phyloP scores from a whole-genome alignment of 805 yeast genomes.

The Candida maltosa region DNA sequence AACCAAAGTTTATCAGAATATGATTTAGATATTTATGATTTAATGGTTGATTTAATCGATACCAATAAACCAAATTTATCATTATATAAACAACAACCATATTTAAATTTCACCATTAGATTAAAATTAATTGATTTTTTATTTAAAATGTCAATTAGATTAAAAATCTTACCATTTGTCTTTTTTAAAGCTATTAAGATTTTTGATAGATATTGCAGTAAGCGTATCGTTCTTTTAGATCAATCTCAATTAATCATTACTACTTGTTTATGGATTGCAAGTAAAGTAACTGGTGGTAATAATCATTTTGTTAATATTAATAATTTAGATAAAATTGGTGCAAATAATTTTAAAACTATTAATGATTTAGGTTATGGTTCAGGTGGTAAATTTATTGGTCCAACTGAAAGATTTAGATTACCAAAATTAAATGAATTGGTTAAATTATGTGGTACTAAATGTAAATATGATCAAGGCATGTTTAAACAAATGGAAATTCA shows the following conservation, averaged over 20 bases:
- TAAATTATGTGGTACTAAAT: constrained; percentile 62
- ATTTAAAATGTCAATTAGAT: constrained; percentile 63
- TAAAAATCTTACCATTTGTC: constrained; percentile 66
- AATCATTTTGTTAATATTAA: constrained; percentile 56
- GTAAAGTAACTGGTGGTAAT: constrained; percentile 78
- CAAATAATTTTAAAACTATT: constrained; percentile 24
- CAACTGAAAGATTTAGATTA: constrained; percentile 70
- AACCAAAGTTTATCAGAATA: constrained; percentile 47
- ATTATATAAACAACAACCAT: constrained; percentile 85
- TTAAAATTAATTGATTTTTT: constrained; percentile 75
- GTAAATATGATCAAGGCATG: constrained; percentile 46
- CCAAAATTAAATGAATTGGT: constrained; percentile 74
- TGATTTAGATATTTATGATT: constrained; percentile 44
- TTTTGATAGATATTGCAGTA: constrained; percentile 89
- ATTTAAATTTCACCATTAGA: constrained; percentile 70
- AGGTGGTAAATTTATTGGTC: constrained; percentile 64
- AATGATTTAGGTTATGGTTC: constrained; percentile 39
- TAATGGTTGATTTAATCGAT: constrained; percentile 30
- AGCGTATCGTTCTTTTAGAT: constrained; percentile 76
- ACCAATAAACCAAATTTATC: constrained; percentile 44
- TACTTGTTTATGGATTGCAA: constrained; percentile 89
- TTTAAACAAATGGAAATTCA: constrained; percentile 63
- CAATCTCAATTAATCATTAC: constrained; percentile 90
- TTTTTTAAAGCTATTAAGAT: constrained; percentile 67
- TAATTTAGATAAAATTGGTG: constrained; percentile 15